Percentiles rank a stretch among this genome's conserved stretches.
These are phyloP conservation scores for Geranium incanum DNA, from an alignment of 441 rosid species.

Conservation along the genomic window DNA sequence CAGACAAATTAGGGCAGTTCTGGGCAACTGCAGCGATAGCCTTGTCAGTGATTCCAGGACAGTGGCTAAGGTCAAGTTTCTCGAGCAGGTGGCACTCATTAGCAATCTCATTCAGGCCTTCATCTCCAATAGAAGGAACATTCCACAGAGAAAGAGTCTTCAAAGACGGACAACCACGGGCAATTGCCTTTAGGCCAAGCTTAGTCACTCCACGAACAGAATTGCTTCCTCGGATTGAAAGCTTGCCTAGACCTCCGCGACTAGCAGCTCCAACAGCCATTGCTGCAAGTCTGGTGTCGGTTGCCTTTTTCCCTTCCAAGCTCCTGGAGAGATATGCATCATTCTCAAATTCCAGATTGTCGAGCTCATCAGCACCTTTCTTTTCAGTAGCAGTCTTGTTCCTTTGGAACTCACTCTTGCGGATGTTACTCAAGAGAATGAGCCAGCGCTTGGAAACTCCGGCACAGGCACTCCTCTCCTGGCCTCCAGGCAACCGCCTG, in stretches of 20 bases:
- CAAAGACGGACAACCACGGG: conserved; percentile 77
- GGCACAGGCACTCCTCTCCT: conserved; percentile 67
- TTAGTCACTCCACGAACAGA: conserved; percentile 56
- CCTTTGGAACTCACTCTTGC: conserved; percentile 39
- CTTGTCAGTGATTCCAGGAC: conserved; percentile 61
- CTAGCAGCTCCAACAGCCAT: conserved; percentile 66
- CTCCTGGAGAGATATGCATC: conserved; percentile 62
- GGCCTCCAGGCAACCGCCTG: conserved; percentile 51
- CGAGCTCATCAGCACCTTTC: conserved; percentile 20
- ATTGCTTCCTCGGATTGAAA: conserved; percentile 62
- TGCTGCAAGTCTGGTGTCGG: conserved; percentile 82
- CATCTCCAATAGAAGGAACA: conserved; percentile 56
- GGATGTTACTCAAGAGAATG: conserved; percentile 47
- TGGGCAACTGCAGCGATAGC: conserved; percentile 60
- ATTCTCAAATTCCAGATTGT: conserved; percentile 20
- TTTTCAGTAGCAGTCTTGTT: conserved; percentile 14
- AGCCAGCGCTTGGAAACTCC: conserved; percentile 88
- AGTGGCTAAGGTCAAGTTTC: conserved; percentile 75
- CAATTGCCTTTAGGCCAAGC: conserved; percentile 56
- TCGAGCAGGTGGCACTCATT: conserved; percentile 61
- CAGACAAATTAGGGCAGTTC: conserved; percentile 54
- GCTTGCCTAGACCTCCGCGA: conserved; percentile 82
- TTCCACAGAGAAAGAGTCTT: conserved; percentile 73
- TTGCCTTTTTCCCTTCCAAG: conserved; percentile 81
- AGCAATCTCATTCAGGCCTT: conserved; percentile 59